Conservation (phyloP, 805 yeast genomes). For the Jamesozyma lodderae region DNA sequence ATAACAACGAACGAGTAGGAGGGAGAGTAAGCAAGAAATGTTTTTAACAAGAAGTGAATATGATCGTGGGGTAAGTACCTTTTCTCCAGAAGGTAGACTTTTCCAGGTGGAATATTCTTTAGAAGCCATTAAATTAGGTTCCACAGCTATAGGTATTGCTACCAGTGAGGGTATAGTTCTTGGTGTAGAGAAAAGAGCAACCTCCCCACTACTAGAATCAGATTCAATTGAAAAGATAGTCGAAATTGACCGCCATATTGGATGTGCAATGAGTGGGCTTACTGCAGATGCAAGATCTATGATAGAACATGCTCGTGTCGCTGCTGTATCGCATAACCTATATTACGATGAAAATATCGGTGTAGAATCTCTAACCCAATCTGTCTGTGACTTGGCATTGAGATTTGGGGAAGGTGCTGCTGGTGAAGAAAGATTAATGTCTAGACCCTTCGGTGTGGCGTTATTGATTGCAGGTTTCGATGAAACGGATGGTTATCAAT, state of each 20-base stretch:
- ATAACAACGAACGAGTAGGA: no score
- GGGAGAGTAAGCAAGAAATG: no score
- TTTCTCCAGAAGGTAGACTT: constrained; percentile 96
- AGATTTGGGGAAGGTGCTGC: constrained; percentile 96
- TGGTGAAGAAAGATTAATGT: constrained; percentile 86
- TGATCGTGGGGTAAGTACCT: constrained; percentile 97
- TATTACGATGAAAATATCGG: constrained; percentile 88
- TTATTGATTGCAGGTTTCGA: constrained; percentile 91
- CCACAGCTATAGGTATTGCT: constrained; percentile 94
- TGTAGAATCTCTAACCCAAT: constrained; percentile 89
- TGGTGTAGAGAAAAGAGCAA: constrained; percentile 95
- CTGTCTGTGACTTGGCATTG: constrained; percentile 92
- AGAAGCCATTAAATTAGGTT: constrained; percentile 84
- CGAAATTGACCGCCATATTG: constrained; percentile 88
- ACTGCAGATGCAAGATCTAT: constrained; percentile 98
- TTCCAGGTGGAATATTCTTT: constrained; percentile 97
- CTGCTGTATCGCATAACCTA: constrained; percentile 76
- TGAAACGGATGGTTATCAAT: constrained; percentile 87
- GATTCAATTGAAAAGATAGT: constrained; percentile 93
- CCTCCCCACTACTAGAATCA: constrained; percentile 82
- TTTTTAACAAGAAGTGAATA: constrained; percentile 98
- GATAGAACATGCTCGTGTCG: constrained; percentile 96
- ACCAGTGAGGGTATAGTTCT: constrained; percentile 93
- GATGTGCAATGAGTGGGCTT: constrained; percentile 97
- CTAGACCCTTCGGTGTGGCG: constrained; percentile 98